A percentile compares a stretch with the other conserved stretches of the same genome.
Conservation (phyloP, 108 stramenopile genomes). For the Nannochloropsis oceanica region DNA sequence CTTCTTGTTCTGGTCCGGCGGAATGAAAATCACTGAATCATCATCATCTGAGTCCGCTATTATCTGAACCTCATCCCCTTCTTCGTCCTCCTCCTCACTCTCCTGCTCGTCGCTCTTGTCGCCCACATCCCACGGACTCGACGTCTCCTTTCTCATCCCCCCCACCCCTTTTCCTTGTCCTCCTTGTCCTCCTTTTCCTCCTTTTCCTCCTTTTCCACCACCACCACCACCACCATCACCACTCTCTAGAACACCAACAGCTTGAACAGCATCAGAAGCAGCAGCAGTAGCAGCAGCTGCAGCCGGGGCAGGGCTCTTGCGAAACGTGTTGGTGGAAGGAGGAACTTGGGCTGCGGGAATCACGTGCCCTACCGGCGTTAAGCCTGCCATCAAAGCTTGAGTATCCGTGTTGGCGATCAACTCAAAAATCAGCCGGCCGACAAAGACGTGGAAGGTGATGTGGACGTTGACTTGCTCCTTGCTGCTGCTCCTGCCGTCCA, state of each 20-base stretch:
- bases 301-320: neutral
- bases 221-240: neutral
- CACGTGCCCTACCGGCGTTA: neutral
- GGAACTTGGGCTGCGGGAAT: neutral
- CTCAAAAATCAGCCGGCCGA: neutral
- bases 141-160: neutral
- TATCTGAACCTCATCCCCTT: no score
- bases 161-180: neutral
- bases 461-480: neutral
- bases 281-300: neutral
- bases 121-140: neutral
- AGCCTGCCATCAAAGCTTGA: neutral
- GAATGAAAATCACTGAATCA: no score
- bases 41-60: no score
- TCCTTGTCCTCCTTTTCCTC: neutral
- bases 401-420: neutral
- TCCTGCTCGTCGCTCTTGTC: no score
- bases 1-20: no score
- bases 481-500: neutral
- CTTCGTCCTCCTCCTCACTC: no score
- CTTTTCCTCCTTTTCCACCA: neutral
- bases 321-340: neutral
- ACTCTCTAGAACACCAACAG: neutral
- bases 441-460: neutral
- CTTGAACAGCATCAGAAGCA: no score